These are phyloP conservation scores for Primulina eburnea DNA, from an alignment of 257 asterid species.

Conservation along the genomic window DNA sequence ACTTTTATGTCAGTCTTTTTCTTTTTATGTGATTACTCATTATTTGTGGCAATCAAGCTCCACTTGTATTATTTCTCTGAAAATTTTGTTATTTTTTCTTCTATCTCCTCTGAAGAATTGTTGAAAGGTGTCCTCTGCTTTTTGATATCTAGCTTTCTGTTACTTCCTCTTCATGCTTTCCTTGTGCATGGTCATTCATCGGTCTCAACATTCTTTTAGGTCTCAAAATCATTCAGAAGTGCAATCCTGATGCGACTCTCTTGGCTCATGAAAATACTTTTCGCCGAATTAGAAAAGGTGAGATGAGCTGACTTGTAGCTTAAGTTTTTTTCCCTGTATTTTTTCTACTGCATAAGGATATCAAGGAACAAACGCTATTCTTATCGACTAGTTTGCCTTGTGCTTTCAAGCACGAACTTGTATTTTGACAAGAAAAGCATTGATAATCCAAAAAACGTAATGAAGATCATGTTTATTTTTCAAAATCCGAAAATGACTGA, in stretches of 20 bases:
- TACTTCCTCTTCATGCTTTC: constrained; percentile 8
- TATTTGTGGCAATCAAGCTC: no score
- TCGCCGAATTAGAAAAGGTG: constrained; percentile 69
- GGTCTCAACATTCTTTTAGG: constrained; percentile 40
- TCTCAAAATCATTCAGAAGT: constrained; percentile 83
- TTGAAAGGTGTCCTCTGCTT: no score
- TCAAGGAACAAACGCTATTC: neutral
- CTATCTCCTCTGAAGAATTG: neutral
- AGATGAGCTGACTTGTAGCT: constrained; percentile 22
- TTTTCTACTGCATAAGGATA: neutral
- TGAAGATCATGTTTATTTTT: neutral
- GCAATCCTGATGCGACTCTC: constrained; percentile 74
- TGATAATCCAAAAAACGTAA: neutral
- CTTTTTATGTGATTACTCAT: neutral
- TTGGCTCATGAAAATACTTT: constrained; percentile 79
- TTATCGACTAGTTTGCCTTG: neutral
- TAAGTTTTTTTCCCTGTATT: neutral
- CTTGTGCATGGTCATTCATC: constrained; percentile 13
- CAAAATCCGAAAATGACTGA: neutral
- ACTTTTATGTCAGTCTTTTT: constrained; percentile 8
- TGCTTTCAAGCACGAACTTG: neutral
- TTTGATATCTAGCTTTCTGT: neutral
- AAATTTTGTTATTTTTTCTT: neutral
- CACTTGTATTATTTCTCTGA: no score
- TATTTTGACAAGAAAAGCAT: neutral